Evolutionary conservation across 345 rosid species (phyloP).

Genomic region (Mallotus nudiflorus): DNA sequence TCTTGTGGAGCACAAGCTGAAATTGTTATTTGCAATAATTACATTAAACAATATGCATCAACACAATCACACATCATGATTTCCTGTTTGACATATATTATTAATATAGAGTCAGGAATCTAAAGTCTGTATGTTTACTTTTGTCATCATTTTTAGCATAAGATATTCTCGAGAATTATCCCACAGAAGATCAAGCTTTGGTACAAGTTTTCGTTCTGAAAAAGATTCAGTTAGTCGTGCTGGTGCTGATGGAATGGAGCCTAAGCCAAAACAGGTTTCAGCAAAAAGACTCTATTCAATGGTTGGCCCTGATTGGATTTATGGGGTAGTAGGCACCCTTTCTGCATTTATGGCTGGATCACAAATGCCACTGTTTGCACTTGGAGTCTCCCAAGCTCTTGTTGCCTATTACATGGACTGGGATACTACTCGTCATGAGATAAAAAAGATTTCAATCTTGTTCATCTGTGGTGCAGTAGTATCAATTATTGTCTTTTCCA

Average conservation of each 20-base stretch:
- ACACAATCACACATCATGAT: background rate
- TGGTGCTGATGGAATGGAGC: conserved; percentile 46
- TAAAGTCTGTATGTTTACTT: background rate
- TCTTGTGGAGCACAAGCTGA: background rate
- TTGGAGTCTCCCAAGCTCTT: conserved; percentile 90
- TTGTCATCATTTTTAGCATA: conserved; percentile 32
- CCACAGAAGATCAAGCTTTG: conserved; percentile 58
- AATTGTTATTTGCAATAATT: background rate
- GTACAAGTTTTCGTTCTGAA: conserved; percentile 77
- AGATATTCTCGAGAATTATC: conserved; percentile 70
- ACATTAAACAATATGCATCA: background rate
- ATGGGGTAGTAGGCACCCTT: conserved; percentile 67
- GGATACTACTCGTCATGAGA: conserved; percentile 66
- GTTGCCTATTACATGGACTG: conserved; percentile 80
- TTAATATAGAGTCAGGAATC: background rate
- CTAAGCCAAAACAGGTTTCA: conserved; percentile 47
- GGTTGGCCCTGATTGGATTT: conserved; percentile 84
- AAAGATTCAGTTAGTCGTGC: conserved; percentile 61
- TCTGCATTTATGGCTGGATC: conserved; percentile 82
- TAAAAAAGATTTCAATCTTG: conserved; percentile 67
- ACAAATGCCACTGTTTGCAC: conserved; percentile 94
- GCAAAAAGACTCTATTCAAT: conserved; percentile 67
- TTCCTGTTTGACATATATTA: background rate
- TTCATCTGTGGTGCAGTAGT: conserved; percentile 67
- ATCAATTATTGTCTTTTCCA: conserved; percentile 60